Conservation (phyloP, 2,329 filamentous ascomycete genomes). For the Sclerotinia glacialis region DNA sequence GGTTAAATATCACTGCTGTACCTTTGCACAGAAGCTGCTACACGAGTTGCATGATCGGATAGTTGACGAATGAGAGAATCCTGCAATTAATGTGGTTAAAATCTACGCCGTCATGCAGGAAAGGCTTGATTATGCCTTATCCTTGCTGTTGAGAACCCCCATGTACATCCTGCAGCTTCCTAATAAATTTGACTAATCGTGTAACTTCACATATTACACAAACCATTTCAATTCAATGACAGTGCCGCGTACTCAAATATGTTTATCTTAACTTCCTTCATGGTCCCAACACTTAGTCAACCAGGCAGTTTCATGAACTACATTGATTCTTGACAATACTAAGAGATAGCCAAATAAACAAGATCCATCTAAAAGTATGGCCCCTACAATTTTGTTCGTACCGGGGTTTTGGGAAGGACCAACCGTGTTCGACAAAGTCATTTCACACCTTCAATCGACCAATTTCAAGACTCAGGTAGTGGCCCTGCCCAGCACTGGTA, state of each 20-base stretch:
- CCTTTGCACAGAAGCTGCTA: not conserved
- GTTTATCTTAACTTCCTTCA: not conserved
- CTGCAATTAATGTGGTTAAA: not conserved
- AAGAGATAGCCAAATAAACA: not conserved
- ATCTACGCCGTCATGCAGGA: not conserved
- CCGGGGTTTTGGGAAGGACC: constrained; percentile 36
- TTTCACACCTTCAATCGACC: constrained; percentile 17
- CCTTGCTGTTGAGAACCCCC: not conserved
- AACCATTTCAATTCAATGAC: not conserved
- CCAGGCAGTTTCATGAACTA: not conserved
- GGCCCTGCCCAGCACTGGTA: constrained; percentile 31
- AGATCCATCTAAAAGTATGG: not conserved
- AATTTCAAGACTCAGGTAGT: constrained; percentile 17
- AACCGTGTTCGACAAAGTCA: constrained; percentile 24
- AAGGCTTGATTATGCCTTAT: not conserved
- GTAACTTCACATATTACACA: not conserved
- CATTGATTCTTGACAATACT: not conserved
- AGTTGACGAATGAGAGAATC: not conserved
- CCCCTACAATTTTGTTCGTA: constrained; percentile 31
- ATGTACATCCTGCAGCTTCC: not conserved
- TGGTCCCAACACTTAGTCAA: not conserved
- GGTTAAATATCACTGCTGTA: not conserved
- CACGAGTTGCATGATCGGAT: not conserved
- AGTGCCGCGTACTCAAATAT: not conserved
- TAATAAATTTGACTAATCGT: not conserved